A percentile compares a stretch with the other conserved stretches of the same genome.
phyloP scores from a whole-genome alignment of 2,329 filamentous ascomycete species.

The Arthrobotrys musiformis region DNA sequence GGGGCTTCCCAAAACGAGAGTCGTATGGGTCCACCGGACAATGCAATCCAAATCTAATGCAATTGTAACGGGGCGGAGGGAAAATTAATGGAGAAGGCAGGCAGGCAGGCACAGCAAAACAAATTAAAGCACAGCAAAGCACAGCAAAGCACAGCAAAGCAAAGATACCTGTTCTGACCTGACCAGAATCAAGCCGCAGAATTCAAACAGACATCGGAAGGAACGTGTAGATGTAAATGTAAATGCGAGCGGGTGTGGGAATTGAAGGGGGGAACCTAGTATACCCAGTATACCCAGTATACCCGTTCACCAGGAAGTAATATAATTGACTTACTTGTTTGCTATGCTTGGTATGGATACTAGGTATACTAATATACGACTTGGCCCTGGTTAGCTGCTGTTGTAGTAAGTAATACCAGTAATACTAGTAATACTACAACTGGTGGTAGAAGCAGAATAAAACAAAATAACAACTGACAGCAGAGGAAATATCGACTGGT shows the following conservation, averaged over 20 bases:
- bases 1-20: conserved; percentile 53
- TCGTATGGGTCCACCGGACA: conserved; percentile 38
- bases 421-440: no score
- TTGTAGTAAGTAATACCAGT: no score
- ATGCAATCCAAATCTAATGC: no score
- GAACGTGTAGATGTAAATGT: no score
- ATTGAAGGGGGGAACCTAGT: conserved; percentile 9
- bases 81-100: background rate
- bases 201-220: no score
- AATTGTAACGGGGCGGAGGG: background rate
- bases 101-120: background rate
- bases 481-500: background rate
- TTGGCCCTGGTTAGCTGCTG: background rate
- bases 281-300: conserved; percentile 24
- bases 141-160: conserved; percentile 14
- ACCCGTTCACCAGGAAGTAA: background rate
- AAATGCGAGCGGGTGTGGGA: background rate
- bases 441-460: background rate
- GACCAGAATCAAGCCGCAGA: no score
- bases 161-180: no score
- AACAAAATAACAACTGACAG: background rate
- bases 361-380: background rate
- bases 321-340: background rate
- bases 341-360: no score
- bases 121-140: background rate